Evolutionary conservation across 495 filamentous ascomycete genomes (phyloP).

Genomic region (Penicillium daleae): DNA sequence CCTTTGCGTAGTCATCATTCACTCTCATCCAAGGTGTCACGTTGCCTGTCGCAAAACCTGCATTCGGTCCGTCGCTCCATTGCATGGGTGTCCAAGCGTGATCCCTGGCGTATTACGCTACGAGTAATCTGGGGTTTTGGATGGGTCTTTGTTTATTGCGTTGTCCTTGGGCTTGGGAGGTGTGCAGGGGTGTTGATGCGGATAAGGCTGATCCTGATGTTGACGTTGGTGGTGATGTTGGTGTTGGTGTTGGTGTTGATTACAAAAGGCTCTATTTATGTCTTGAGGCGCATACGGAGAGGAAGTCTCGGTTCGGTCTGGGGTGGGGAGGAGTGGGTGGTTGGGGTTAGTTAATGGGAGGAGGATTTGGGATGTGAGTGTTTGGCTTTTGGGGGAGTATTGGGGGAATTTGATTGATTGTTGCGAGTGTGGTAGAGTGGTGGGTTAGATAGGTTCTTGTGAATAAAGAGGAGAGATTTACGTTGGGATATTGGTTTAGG

Average conservation of each 20-base stretch:
- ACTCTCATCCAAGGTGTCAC: no score
- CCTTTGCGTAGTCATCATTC: no score
- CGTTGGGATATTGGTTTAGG: no score
- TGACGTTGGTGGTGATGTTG: no score
- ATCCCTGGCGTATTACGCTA: not conserved
- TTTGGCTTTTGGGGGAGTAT: not conserved
- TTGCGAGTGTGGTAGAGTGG: not conserved
- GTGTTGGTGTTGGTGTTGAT: not conserved
- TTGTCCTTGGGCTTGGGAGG: not conserved
- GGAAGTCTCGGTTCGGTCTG: not conserved
- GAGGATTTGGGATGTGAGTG: not conserved
- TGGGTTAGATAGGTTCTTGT: no score
- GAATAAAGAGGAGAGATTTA: no score
- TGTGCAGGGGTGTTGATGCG: not conserved
- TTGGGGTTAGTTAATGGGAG: not conserved
- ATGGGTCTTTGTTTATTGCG: not conserved
- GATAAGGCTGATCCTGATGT: not conserved
- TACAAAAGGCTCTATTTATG: not conserved
- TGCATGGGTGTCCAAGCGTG: no score
- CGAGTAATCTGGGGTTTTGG: not conserved
- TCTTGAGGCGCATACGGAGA: not conserved
- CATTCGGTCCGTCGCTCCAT: no score
- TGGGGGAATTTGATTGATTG: not conserved
- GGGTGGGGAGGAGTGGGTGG: not conserved
- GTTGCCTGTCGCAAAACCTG: no score